Conservation (phyloP, 176 grass and related monocot species). For the Cocos nucifera region DNA sequence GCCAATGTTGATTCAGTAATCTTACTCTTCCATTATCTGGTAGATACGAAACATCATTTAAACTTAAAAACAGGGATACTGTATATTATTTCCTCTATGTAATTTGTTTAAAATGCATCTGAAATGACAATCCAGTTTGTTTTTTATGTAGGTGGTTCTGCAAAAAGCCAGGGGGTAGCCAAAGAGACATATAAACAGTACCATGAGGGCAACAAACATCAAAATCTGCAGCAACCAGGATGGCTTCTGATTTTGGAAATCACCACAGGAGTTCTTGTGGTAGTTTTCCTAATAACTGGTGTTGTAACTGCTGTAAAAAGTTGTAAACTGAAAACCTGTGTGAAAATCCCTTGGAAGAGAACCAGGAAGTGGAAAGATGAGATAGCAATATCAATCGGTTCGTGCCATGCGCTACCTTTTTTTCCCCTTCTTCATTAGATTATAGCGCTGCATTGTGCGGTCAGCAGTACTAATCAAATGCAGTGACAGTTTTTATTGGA, state of each 20-base stretch:
- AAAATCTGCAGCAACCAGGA: conserved; percentile 44
- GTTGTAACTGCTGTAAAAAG: conserved; percentile 57
- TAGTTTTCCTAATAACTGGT: conserved; percentile 58
- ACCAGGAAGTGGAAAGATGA: conserved; percentile 62
- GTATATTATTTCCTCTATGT: too few relatives aligned
- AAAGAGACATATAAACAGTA: conserved; percentile 28
- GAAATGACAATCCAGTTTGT: too few relatives aligned
- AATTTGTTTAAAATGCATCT: too few relatives aligned
- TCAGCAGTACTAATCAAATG: too few relatives aligned
- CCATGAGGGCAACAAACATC: conserved; percentile 34
- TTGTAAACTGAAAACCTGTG: conserved; percentile 56
- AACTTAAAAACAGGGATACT: too few relatives aligned
- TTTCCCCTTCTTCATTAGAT: too few relatives aligned
- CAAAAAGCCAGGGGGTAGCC: conserved; percentile 33
- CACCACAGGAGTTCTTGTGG: conserved; percentile 60
- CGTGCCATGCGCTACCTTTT: background rate
- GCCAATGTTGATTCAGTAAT: too few relatives aligned
- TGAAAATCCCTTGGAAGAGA: conserved; percentile 61
- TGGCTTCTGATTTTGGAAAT: conserved; percentile 97
- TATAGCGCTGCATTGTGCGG: too few relatives aligned
- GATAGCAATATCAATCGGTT: conserved; percentile 62
- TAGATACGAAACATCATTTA: too few relatives aligned
- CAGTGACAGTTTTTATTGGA: too few relatives aligned
- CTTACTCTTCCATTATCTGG: too few relatives aligned
- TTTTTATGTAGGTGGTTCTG: conserved; percentile 33